phyloP scores from a whole-genome alignment of 805 yeast species.

The Ogataea philodendri region DNA sequence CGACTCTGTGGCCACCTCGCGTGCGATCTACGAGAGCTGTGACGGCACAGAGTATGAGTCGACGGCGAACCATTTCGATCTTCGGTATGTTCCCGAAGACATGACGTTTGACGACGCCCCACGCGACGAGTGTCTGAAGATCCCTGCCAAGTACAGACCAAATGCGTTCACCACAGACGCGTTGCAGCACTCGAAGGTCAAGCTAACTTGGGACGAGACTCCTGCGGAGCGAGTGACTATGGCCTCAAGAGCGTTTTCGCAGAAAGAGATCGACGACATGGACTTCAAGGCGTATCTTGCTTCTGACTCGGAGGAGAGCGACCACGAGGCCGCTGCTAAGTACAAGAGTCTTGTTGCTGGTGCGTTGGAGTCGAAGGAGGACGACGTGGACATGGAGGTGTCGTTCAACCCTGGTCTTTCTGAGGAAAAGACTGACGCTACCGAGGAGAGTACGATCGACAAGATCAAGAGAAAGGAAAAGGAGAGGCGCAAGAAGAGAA shows the following conservation, averaged over 20 bases:
- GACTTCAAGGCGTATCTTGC: conserved; percentile 93
- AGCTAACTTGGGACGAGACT: conserved; percentile 97
- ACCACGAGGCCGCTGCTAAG: conserved; percentile 45
- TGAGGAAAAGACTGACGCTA: conserved; percentile 38
- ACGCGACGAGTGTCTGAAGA: conserved; percentile 64
- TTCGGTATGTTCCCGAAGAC: conserved; percentile 89
- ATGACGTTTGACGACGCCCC: conserved; percentile 83
- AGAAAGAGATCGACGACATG: conserved; percentile 84
- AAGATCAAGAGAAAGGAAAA: conserved; percentile 83
- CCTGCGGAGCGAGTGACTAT: conserved; percentile 82
- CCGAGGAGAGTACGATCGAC: conserved; percentile 71
- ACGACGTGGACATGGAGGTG: conserved; percentile 86
- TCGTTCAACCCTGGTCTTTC: conserved; percentile 88
- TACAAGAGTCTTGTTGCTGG: conserved; percentile 53
- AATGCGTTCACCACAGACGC: conserved; percentile 86
- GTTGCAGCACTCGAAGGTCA: conserved; percentile 92
- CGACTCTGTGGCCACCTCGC: conserved; percentile 69
- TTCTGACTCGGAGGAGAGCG: conserved; percentile 61
- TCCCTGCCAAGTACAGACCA: conserved; percentile 82
- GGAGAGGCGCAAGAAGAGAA: conserved; percentile 84
- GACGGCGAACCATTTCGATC: conserved; percentile 89
- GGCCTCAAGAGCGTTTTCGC: conserved; percentile 78
- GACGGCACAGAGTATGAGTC: conserved; percentile 96
- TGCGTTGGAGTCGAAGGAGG: conserved; percentile 40
- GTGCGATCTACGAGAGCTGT: conserved; percentile 75